Percentiles rank a stretch among this genome's conserved stretches.
Conservation (phyloP, 352 stramenopile species). For the Phytophthora foliorum region DNA sequence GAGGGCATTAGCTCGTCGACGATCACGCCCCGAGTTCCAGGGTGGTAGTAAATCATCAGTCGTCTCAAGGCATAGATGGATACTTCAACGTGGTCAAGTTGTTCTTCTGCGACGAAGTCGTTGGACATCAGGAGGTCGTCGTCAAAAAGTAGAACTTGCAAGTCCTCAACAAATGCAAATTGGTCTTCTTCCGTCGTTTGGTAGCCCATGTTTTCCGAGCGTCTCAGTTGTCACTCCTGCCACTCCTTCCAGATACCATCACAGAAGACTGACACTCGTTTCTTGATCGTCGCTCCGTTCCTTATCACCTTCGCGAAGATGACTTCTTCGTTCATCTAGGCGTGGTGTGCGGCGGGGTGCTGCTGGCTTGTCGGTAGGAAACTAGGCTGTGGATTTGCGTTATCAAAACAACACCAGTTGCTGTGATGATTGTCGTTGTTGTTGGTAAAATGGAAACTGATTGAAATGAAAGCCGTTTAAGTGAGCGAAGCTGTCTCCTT, state of each 20-base stretch:
- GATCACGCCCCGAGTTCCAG: neutral
- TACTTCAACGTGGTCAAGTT: neutral
- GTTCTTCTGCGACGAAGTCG: slow-evolving; percentile 4
- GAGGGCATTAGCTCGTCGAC: neutral
- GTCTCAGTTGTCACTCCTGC: neutral
- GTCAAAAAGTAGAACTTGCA: slow-evolving; percentile 2
- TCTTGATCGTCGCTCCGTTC: slow-evolving; percentile 1
- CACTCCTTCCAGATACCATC: slow-evolving; percentile 3
- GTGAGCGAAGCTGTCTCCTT: too few species aligned
- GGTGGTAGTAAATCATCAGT: slow-evolving; percentile 3
- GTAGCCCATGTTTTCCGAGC: neutral
- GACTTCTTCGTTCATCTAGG: neutral
- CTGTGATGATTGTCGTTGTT: too few species aligned
- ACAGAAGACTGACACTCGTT: neutral
- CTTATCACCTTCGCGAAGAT: neutral
- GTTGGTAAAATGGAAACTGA: too few species aligned
- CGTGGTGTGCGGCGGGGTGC: neutral
- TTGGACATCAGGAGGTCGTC: slow-evolving; percentile 6
- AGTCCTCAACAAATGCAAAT: neutral
- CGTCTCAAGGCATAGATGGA: neutral
- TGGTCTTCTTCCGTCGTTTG: neutral
- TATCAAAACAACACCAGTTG: too few species aligned
- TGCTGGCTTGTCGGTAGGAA: neutral
- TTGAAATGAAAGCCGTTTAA: too few species aligned
- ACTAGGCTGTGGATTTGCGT: too few species aligned